Percentiles rank a stretch among this genome's conserved stretches.
Conservation (phyloP, 441 rosid genomes). For the Capsella rubella region DNA sequence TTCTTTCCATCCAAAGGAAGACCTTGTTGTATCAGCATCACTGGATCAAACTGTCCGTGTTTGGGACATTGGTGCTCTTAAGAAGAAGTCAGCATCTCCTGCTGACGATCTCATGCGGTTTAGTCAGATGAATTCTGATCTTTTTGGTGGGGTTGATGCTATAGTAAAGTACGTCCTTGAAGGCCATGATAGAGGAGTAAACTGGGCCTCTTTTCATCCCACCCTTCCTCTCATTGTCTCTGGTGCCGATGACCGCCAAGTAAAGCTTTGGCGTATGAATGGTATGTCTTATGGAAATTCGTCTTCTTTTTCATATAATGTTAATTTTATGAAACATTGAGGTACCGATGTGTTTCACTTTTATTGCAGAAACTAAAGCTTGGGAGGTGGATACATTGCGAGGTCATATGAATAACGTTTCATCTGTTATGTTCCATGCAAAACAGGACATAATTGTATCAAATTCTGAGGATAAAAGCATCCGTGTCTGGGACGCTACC, state of each 20-base stretch:
- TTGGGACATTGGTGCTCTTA: conserved; percentile 91
- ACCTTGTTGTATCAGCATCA: conserved; percentile 91
- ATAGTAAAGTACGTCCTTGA: conserved; percentile 92
- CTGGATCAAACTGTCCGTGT: conserved; percentile 94
- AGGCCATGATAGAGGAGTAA: conserved; percentile 95
- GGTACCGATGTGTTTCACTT: conserved; percentile 4
- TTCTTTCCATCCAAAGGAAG: conserved; percentile 91
- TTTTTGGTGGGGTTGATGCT: conserved; percentile 91
- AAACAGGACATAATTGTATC: conserved; percentile 92
- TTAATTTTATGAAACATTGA: not conserved
- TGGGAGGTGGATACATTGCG: conserved; percentile 96
- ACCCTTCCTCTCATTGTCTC: conserved; percentile 89
- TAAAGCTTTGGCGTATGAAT: conserved; percentile 92
- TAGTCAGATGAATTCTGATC: conserved; percentile 85
- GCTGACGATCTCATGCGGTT: conserved; percentile 85
- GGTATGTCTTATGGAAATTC: conserved; percentile 47
- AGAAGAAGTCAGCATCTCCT: conserved; percentile 88
- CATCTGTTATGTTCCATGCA: conserved; percentile 90
- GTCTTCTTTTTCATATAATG: not conserved
- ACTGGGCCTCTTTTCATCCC: conserved; percentile 97
- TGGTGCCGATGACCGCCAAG: conserved; percentile 94
- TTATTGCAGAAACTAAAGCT: conserved; percentile 85
- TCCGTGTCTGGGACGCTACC: conserved; percentile 94
- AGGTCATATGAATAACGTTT: conserved; percentile 92
- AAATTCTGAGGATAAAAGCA: conserved; percentile 91